A percentile compares a stretch with the other conserved stretches of the same genome.
Conservation (phyloP, 2,329 filamentous ascomycete genomes). For the Paraphaeosphaeria minitans region DNA sequence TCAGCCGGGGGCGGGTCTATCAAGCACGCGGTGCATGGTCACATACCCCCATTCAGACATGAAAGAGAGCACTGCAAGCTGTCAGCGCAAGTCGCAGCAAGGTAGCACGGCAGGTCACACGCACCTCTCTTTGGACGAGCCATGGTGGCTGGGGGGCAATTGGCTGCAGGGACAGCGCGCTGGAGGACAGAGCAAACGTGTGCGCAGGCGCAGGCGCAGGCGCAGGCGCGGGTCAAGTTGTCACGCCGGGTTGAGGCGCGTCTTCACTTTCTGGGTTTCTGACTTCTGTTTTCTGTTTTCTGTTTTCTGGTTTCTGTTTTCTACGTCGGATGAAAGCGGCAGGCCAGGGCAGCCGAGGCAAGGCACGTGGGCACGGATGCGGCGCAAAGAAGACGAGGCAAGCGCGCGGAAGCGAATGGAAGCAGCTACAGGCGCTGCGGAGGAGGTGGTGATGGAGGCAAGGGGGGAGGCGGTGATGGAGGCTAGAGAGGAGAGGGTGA, state of each 20-base stretch:
- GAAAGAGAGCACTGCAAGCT: constrained; percentile 76
- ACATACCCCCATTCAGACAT: constrained; percentile 74
- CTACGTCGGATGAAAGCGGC: constrained; percentile 33
- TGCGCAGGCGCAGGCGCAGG: constrained; percentile 14
- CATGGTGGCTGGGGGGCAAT: constrained; percentile 32
- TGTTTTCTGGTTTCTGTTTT: no score
- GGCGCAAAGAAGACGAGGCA: constrained; percentile 14
- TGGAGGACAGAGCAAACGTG: neutral
- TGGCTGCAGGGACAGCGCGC: constrained; percentile 11
- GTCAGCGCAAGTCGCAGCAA: constrained; percentile 68
- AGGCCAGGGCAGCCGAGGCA: constrained; percentile 17
- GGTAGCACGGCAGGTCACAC: constrained; percentile 9
- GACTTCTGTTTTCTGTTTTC: no score
- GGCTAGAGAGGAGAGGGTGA: constrained; percentile 3
- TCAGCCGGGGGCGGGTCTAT: neutral
- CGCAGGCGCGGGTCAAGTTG: neutral
- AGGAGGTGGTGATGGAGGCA: neutral
- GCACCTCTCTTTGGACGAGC: constrained; percentile 46
- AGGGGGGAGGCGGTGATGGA: neutral
- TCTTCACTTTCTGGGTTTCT: constrained; percentile 15
- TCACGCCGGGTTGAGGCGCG: constrained; percentile 17
- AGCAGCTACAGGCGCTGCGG: neutral
- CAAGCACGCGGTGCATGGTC: constrained; percentile 24
- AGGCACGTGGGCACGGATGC: constrained; percentile 16
- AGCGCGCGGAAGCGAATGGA: neutral